Evolutionary conservation across 164 flowering plant genomes (phyloP), one percentile per base, ranked within the genome.

Genomic region (Aristolochia contorta): DNA sequence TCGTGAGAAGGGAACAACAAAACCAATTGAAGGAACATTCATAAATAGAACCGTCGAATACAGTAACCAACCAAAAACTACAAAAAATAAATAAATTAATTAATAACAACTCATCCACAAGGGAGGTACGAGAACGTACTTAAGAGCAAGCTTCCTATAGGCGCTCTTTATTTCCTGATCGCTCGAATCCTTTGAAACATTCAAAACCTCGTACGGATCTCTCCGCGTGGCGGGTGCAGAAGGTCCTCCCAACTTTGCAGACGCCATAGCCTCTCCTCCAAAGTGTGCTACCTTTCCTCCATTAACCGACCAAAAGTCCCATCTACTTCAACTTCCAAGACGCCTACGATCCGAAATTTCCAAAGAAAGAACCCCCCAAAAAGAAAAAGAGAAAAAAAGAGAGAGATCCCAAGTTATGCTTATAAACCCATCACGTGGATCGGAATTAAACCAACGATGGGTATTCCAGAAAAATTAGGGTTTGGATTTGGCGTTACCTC

Each of bases 101-200:
- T 25, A 2, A 21, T 2, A 24, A 7, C 0, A 54, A 16, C 33
- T 21, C 23, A 54, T 54, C 18, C 15, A 18, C 22, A 47, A 13
- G 7, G 22, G 16, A 15, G 27, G 27, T 16, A 24, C 3, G 24
- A 16, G 12, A 69, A 65, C 80, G 74, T 72, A 92, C 98, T 89
- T 92, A 58, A 92, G 91, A 56, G 98, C 98, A 46, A 92, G 91
- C 72, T 83, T 92, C 61, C 96, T 78, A 47, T 92, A 92, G 20
- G 98, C 93, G 41, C 90, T 75, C 67, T 92, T 92, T 58, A 92
- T 92, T 72, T 92, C 96, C 77, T 89, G 98, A 71, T 92, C 98
- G 14, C 85, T 68, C 4, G 97, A 72, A 65, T 92, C 96, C 63
- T 77, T 84, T 6, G 93, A 61, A 0, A 92, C 91, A 54, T 66